A percentile compares a stretch with the other conserved stretches of the same genome.
Evolutionary conservation across 495 filamentous ascomycete genomes (phyloP).

Genomic region (Talaromyces liani): DNA sequence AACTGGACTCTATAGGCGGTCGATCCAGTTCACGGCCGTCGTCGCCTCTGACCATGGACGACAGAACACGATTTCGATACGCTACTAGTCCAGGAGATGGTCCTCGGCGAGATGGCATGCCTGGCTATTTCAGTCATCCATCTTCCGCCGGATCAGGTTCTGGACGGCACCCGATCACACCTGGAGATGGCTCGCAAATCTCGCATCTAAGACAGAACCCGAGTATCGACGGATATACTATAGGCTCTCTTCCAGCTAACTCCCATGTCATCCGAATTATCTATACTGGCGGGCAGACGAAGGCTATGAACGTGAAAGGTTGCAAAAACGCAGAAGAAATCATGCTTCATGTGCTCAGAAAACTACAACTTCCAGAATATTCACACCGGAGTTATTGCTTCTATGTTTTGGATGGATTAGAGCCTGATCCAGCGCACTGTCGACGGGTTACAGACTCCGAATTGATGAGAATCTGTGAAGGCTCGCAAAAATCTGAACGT

Average conservation of each 20-base stretch:
- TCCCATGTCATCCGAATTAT: slow-evolving; percentile 86
- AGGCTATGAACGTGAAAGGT: slow-evolving; percentile 80
- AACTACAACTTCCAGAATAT: slow-evolving; percentile 68
- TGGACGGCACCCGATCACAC: slow-evolving; percentile 39
- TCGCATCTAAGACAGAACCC: slow-evolving; percentile 49
- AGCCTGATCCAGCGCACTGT: slow-evolving; percentile 69
- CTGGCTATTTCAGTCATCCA: slow-evolving; percentile 46
- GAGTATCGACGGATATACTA: slow-evolving; percentile 72
- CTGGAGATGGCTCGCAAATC: slow-evolving; percentile 26
- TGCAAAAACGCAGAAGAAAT: slow-evolving; percentile 89
- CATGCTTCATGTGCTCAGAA: slow-evolving; percentile 74
- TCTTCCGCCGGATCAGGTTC: slow-evolving; percentile 39
- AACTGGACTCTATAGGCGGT: slow-evolving; percentile 37
- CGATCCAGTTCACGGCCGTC: slow-evolving; percentile 59
- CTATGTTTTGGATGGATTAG: slow-evolving; percentile 74
- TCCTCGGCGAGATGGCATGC: slow-evolving; percentile 40
- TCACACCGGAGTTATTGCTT: slow-evolving; percentile 77
- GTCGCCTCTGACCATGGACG: slow-evolving; percentile 58
- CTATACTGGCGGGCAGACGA: slow-evolving; percentile 81
- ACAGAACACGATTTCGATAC: slow-evolving; percentile 40
- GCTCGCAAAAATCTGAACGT: slow-evolving; percentile 58
- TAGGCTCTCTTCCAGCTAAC: slow-evolving; percentile 70
- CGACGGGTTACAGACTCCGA: slow-evolving; percentile 76
- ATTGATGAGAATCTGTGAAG: slow-evolving; percentile 70
- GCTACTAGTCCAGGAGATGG: slow-evolving; percentile 45